phyloP scores from a whole-genome alignment of 225 moss, liverwort and hornwort genomes.

The Anthoceros angustus region DNA sequence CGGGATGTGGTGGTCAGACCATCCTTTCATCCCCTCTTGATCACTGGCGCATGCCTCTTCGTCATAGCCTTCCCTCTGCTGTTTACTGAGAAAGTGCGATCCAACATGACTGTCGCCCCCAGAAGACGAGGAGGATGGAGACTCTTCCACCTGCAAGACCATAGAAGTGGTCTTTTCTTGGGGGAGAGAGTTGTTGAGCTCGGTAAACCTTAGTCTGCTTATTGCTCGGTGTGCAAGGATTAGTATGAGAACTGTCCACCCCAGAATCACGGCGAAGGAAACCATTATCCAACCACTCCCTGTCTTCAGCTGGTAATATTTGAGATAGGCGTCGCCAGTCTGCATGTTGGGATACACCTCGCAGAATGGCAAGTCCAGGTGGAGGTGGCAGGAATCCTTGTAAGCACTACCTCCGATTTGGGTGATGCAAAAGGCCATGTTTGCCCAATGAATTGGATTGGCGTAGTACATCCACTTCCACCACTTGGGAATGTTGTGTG shows the following conservation, averaged over 20 bases:
- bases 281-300: slow-evolving; percentile 10
- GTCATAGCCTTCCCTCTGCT: background rate
- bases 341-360: background rate
- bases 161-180: background rate
- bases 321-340: slow-evolving; percentile 8
- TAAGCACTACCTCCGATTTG: slow-evolving; percentile 10
- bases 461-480: slow-evolving; percentile 9
- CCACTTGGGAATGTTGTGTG: slow-evolving; percentile 10
- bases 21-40: background rate
- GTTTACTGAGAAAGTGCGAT: background rate
- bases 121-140: no score
- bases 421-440: slow-evolving; percentile 9
- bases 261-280: slow-evolving; percentile 7
- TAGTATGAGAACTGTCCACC: slow-evolving; percentile 12
- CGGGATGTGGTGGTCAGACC: slow-evolving; percentile 7
- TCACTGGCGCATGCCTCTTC: background rate
- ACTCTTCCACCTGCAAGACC: no score
- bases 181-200: slow-evolving; percentile 12
- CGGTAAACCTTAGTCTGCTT: slow-evolving; percentile 6
- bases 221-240: slow-evolving; percentile 8
- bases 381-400: background rate
- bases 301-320: slow-evolving; percentile 8
- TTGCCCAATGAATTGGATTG: slow-evolving; percentile 15
- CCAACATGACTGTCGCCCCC: no score
- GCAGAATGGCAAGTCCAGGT: slow-evolving; percentile 8